Base-by-base conservation (phyloP, 2,329 filamentous ascomycete genomes). In the Botrytis galanthina region DNA sequence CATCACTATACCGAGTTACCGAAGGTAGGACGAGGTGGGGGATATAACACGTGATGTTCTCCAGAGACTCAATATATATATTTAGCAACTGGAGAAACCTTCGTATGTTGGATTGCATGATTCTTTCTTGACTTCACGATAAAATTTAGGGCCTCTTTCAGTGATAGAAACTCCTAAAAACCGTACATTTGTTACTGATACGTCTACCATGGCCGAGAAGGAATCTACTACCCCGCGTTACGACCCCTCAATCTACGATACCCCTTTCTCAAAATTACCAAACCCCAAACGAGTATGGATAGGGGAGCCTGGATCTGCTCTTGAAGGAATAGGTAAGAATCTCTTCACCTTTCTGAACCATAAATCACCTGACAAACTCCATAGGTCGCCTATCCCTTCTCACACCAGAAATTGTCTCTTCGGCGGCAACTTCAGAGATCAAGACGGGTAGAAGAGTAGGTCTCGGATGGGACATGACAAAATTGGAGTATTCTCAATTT, bases 381-480 rank as follows among this genome's bases (percentile, higher is more conserved):
- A 6, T 12, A 77, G 76, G 76, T 18, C 73, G 86, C 73, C 81
- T 85, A 9, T 83, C 82, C 1, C 83, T 86, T 5, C 83, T 90
- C 39, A 89, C 87, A 0, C 85, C 87, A 1, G 83, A 87, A 1
- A 81, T 86, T 1, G 86, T 89, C 4, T 83, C 84, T 9, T 81
- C 82, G 35, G 83, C 86, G 0, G 87, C 87, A 3, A 81, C 82
- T 7, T 81, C 82, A 8, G 85, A 87, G 76, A 88, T 89, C 76
- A 83, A 82, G 57, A 85, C 84, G 0, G 88, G 88, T 20, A 82
- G 82, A 32, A 83, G 86, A 46, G 84, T 88, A 37, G 85, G 85
- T 16, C 82, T 90, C 57, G 84, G 84, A 39, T 89, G 87, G 87
- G 85, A 87, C 37, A 78, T 89, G 74, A 85, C 84, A 32, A 89